These are phyloP conservation scores for Penicillium alfredii DNA, from an alignment of 495 filamentous ascomycete species.

Conservation along the genomic window DNA sequence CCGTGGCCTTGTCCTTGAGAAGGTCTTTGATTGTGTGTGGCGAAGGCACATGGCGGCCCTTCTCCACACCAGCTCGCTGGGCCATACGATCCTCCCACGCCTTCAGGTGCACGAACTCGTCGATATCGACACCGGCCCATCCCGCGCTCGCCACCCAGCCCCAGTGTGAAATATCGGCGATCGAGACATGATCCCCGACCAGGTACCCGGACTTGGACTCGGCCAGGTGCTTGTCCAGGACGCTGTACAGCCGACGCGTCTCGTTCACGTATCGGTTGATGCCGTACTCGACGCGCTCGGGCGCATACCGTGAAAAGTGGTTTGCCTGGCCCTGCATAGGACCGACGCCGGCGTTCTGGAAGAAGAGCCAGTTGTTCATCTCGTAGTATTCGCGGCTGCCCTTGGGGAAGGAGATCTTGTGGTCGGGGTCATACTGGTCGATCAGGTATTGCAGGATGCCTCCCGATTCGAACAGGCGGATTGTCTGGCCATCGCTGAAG, in stretches of 20 bases:
- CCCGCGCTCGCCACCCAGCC: constrained; percentile 62
- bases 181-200: constrained; percentile 72
- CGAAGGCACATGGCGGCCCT: constrained; percentile 71
- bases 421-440: constrained; percentile 70
- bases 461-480: constrained; percentile 78
- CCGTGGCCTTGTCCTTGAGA: constrained; percentile 47
- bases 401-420: constrained; percentile 77
- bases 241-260: constrained; percentile 70
- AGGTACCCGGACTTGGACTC: constrained; percentile 61
- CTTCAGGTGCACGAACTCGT: constrained; percentile 71
- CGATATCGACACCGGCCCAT: constrained; percentile 69
- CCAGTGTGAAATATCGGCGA: constrained; percentile 79
- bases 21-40: constrained; percentile 58
- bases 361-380: constrained; percentile 71
- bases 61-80: constrained; percentile 62
- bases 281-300: constrained; percentile 81
- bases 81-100: constrained; percentile 69
- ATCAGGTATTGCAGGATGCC: constrained; percentile 83
- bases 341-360: constrained; percentile 71
- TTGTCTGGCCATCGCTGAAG: constrained; percentile 62
- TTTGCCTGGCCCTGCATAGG: constrained; percentile 94
- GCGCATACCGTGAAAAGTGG: constrained; percentile 83
- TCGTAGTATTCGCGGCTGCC: constrained; percentile 74
- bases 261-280: constrained; percentile 79
- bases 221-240: constrained; percentile 68